Base-by-base conservation (phyloP, 2,329 filamentous ascomycete genomes). In the Fusarium odoratissimum region DNA sequence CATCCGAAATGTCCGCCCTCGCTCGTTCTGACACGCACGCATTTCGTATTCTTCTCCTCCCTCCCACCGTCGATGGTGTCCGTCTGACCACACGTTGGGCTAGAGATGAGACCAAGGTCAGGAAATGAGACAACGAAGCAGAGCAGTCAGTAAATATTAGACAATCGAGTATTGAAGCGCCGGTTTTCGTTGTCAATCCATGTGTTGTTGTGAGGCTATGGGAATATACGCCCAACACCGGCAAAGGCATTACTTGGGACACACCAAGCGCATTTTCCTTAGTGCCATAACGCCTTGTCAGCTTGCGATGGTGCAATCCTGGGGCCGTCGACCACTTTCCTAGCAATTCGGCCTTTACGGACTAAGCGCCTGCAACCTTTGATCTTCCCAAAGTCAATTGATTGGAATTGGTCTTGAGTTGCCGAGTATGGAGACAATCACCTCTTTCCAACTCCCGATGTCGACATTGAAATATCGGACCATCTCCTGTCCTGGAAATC, bases 251-350 rank as follows among this genome's bases (percentile, higher is more conserved):
- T 60, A 66, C 68, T 74, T 60, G 51, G 60, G 64, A 52, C 64
- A 74, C 71, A 55, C 71, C 67, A 67, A 72, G 58, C 52, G 25
- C 30, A 31, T 64, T 59, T 42, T 9, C 38, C 49, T 48, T 76
- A 73, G 74, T 75, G 74, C 58, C 54, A 77, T 77, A 72, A 76
- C 76, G 73, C 72, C 76, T 78, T 78, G 75, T 76, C 75, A 78
- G 75, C 73, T 65, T 64, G 37, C 57, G 51, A 78, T 78, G 76
- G 75, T 78, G 76, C 76, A 78, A 78, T 78, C 72, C 25, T 67
- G 69, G 75, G 73, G 73, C 74, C 58, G 56, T 65, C 60, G 66
- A 76, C 70, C 61, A 64, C 58, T 73, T 63, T 72, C 60, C 68
- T 67, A 65, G 64, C 59, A 70, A 71, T 67, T 60, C 63, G 61